Base-by-base conservation (phyloP, 1,139 yeast species). In the Debaryomyces nepalensis region DNA sequence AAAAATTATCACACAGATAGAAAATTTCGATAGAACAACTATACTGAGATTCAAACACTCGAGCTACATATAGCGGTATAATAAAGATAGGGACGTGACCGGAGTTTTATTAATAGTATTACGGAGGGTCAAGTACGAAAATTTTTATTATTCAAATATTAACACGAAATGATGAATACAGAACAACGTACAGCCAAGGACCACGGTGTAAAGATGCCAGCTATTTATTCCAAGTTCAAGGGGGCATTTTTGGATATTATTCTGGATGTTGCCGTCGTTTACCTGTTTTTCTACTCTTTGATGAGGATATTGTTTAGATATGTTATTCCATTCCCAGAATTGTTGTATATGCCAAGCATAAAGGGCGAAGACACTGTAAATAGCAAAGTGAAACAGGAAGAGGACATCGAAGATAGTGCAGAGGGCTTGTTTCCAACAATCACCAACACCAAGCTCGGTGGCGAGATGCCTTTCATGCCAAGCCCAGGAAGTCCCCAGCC, bases 401-500 rank as follows among this genome's bases (percentile, higher is more conserved):
- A 30, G 11, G 15, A 14, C 19, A 23, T 19, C 11, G 18, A 26
- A 15, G 22, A 21, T 18, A 11, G 21, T 21, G 12, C 24, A 37
- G 6, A 16, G 10, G 36, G 29, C 3, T 50, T 59, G 39, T 58
- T 57, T 38, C 65, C 64, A 2, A 43, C 54, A 11, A 57, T 57
- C 14, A 42, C 46, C 39, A 29, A 47, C 20, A 29, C 35, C 24
- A 43, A 33, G 5, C 33, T 43, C 46, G n/a, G 37, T 20, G 39
- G 44, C 16, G 34, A 35, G 26, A 41, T 45, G 15, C 22, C 41
- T 29, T 38, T 34, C 26, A 40, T 29, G n/a, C 37, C 42, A 10
- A 39, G 15, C 11, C 32, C 27, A 5, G 34, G 31, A 3, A 45
- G 36, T 12, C 57, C 61, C 30, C 55, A 58, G 32, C 66, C 73